phyloP scores from a whole-genome alignment of 345 rosid genomes.

The Physaria fendleri region DNA sequence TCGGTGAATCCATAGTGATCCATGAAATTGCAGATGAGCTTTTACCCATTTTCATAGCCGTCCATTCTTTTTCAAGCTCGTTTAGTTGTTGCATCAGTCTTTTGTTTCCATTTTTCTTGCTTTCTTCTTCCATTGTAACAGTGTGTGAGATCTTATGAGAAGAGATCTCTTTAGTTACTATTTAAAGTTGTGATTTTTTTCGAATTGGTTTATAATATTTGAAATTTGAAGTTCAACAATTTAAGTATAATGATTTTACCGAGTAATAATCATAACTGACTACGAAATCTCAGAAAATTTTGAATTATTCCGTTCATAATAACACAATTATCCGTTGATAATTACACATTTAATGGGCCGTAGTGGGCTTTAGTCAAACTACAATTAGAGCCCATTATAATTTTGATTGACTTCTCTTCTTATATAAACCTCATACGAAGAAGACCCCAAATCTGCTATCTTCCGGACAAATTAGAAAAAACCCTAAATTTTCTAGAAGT shows the following conservation, averaged over 20 bases:
- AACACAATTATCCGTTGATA: no score
- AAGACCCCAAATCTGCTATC: no score
- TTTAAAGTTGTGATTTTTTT: not conserved
- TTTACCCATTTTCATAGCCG: slow-evolving; percentile 32
- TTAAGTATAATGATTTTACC: slow-evolving; percentile 4
- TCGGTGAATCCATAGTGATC: slow-evolving; percentile 37
- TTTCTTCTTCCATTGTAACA: slow-evolving; percentile 8
- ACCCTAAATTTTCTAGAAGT: no score
- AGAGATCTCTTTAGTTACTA: no score
- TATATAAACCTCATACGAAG: no score
- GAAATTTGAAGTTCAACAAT: slow-evolving; percentile 9
- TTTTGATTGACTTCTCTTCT: no score
- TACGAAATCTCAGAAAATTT: slow-evolving; percentile 6
- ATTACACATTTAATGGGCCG: no score
- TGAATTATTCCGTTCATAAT: not conserved
- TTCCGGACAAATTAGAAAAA: no score
- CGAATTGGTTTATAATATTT: not conserved
- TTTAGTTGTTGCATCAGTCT: slow-evolving; percentile 23
- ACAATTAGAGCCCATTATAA: no score
- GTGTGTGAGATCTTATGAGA: not conserved
- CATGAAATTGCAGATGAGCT: slow-evolving; percentile 23
- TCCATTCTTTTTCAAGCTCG: slow-evolving; percentile 38
- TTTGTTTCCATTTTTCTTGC: slow-evolving; percentile 15
- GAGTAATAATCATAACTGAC: slow-evolving; percentile 26
- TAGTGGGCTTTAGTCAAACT: no score